These are phyloP conservation scores for Massariosphaeria phaeospora DNA, from an alignment of 495 filamentous ascomycete species.

Conservation along the genomic window DNA sequence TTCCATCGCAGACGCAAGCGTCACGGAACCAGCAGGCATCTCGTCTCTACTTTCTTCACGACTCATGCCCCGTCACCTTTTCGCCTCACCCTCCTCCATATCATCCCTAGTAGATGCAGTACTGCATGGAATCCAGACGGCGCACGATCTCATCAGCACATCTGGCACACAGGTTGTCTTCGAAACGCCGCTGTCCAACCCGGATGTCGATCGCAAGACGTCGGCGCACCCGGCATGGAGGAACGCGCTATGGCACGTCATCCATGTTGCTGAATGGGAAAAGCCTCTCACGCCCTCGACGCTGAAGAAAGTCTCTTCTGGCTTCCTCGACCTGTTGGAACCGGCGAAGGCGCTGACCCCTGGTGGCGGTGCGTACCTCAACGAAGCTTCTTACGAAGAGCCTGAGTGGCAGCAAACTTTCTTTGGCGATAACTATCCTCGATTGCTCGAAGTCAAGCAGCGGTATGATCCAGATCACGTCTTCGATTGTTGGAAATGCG, in stretches of 20 bases:
- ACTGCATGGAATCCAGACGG: neutral
- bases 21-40: neutral
- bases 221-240: neutral
- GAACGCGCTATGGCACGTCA: neutral
- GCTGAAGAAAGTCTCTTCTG: neutral
- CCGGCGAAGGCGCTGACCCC: conserved; percentile 11
- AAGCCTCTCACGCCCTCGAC: neutral
- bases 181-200: neutral
- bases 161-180: neutral
- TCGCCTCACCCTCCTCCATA: neutral
- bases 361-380: conserved; percentile 22
- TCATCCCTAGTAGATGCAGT: neutral
- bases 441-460: conserved; percentile 16
- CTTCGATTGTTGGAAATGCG: no score
- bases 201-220: neutral
- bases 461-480: conserved; percentile 23
- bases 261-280: neutral
- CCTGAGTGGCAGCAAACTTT: conserved; percentile 23
- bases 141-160: no score
- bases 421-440: conserved; percentile 15
- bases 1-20: neutral
- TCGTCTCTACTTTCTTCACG: neutral
- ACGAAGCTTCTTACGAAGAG: conserved; percentile 23
- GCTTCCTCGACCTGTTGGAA: neutral
- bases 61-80: neutral